These are phyloP conservation scores for Yarrowia sp. DNA, from an alignment of 805 yeast genomes.

Conservation along the genomic window DNA sequence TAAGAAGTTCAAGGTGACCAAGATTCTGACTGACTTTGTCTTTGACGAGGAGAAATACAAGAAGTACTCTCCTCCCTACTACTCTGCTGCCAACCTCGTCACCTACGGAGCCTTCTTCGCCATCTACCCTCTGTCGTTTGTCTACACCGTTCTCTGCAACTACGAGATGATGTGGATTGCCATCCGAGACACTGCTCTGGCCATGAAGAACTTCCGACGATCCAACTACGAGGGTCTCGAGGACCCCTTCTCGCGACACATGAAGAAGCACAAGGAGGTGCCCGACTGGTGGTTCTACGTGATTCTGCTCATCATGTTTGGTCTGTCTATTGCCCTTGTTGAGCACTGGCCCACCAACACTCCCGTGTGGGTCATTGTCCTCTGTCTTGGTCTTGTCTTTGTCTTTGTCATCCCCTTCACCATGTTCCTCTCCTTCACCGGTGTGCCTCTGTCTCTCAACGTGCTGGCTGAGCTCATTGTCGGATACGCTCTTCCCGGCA, in stretches of 20 bases:
- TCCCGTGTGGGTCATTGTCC: slow-evolving; percentile 67
- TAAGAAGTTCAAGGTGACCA: slow-evolving; percentile 55
- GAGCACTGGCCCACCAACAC: slow-evolving; percentile 56
- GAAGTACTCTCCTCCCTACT: slow-evolving; percentile 69
- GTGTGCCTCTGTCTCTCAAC: slow-evolving; percentile 61
- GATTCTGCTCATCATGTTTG: slow-evolving; percentile 55
- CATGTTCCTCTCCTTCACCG: slow-evolving; percentile 65
- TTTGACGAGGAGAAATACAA: slow-evolving; percentile 58
- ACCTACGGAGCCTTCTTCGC: slow-evolving; percentile 64
- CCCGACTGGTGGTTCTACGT: slow-evolving; percentile 78
- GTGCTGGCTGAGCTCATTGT: slow-evolving; percentile 68
- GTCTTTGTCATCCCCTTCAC: slow-evolving; percentile 65
- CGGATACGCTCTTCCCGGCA: slow-evolving; percentile 70
- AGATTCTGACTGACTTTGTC: slow-evolving; percentile 51
- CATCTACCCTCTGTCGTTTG: slow-evolving; percentile 56
- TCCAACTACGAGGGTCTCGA: slow-evolving; percentile 39
- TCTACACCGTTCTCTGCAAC: slow-evolving; percentile 40
- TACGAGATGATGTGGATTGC: slow-evolving; percentile 43
- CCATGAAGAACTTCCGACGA: slow-evolving; percentile 10
- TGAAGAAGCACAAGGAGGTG: slow-evolving; percentile 66
- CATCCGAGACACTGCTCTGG: slow-evolving; percentile 14
- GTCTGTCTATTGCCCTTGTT: slow-evolving; percentile 48
- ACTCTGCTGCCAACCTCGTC: slow-evolving; percentile 56
- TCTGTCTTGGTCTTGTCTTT: slow-evolving; percentile 61
- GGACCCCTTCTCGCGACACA: slow-evolving; percentile 49